Evolutionary conservation across 2,329 filamentous ascomycete genomes (phyloP).

Genomic region (Cladosporium cucumerinum): DNA sequence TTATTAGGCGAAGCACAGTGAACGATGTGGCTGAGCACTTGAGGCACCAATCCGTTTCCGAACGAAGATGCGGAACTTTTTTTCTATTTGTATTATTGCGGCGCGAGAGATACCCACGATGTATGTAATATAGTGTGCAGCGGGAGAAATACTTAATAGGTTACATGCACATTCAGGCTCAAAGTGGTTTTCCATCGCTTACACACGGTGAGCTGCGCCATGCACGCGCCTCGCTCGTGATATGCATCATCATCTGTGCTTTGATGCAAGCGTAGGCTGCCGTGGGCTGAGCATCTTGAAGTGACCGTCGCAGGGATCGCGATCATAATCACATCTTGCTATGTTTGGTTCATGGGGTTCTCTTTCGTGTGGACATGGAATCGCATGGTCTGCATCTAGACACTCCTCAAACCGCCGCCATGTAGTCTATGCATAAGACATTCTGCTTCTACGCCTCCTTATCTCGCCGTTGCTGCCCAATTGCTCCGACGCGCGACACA

Average conservation of each 20-base stretch:
- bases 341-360: background rate
- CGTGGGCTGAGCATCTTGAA: background rate
- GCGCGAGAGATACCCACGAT: background rate
- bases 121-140: background rate
- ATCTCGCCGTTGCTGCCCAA: slow-evolving; percentile 6
- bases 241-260: slow-evolving; percentile 1
- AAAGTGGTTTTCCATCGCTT: background rate
- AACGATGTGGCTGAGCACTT: background rate
- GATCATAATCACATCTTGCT: background rate
- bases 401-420: background rate
- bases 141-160: background rate
- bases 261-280: background rate
- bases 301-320: background rate
- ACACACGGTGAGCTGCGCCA: background rate
- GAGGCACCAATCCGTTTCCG: background rate
- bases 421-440: background rate
- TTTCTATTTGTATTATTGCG: background rate
- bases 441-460: background rate
- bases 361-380: background rate
- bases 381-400: background rate
- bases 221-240: background rate
- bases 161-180: background rate
- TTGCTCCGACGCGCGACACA: slow-evolving; percentile 10
- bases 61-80: background rate
- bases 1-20: background rate